phyloP scores from a whole-genome alignment of 2,329 filamentous ascomycete species.

The Paramyrothecium sp. region DNA sequence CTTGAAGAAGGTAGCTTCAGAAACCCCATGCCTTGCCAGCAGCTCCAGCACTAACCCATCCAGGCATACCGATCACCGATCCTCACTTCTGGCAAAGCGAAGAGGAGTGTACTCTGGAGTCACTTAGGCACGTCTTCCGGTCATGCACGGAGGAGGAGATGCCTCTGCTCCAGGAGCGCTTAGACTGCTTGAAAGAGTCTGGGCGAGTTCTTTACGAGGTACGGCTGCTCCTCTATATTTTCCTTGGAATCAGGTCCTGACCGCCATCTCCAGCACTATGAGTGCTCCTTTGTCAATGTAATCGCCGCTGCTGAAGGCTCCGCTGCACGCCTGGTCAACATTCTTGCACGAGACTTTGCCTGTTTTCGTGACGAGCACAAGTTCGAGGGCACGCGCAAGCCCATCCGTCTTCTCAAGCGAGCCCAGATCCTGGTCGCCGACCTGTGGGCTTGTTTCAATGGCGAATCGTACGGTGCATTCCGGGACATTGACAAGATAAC shows the following conservation, averaged over 20 bases:
- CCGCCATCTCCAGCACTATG: conserved; percentile 59
- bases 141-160: conserved; percentile 86
- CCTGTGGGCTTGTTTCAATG: conserved; percentile 93
- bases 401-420: conserved; percentile 83
- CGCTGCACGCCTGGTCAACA: conserved; percentile 80
- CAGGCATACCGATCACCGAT: conserved; percentile 83
- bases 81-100: conserved; percentile 83
- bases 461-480: conserved; percentile 76
- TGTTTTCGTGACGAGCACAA: conserved; percentile 81
- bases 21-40: background rate
- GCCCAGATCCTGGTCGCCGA: conserved; percentile 96
- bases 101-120: conserved; percentile 71
- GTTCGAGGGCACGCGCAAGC: conserved; percentile 68
- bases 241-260: conserved; percentile 2
- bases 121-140: conserved; percentile 76
- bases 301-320: conserved; percentile 74
- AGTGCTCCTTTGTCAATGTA: conserved; percentile 71
- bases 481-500: conserved; percentile 92
- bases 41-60: background rate
- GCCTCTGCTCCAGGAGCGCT: conserved; percentile 75
- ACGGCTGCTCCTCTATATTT: conserved; percentile 14
- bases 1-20: conserved; percentile 69
- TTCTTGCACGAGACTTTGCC: conserved; percentile 76
- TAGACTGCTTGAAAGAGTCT: conserved; percentile 79
- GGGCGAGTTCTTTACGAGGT: conserved; percentile 78